phyloP scores from a whole-genome alignment of 2,329 filamentous ascomycete genomes.

The Basipetospora chlamydospora region DNA sequence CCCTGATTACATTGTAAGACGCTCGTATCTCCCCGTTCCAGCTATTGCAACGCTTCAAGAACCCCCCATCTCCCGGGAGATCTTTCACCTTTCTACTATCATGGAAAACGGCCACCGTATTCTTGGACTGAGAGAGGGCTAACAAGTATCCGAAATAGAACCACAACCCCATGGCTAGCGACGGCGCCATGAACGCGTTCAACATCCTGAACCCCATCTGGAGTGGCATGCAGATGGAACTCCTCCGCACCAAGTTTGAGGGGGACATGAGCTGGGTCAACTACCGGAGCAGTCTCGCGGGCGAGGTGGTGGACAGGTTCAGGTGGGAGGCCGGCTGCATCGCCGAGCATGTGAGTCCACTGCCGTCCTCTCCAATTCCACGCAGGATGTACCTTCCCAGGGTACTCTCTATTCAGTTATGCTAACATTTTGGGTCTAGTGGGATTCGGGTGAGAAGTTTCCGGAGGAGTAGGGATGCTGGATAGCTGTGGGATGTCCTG shows the following conservation, averaged over 20 bases:
- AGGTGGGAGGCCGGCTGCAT: slow-evolving; percentile 11
- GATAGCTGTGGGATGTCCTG: too few species aligned
- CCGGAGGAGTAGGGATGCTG: too few species aligned
- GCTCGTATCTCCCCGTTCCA: too few species aligned
- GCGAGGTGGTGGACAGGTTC: slow-evolving; percentile 9
- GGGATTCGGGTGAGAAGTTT: too few species aligned
- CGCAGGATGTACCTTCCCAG: too few species aligned
- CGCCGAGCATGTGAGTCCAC: slow-evolving; percentile 9
- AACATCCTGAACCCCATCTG: slow-evolving; percentile 4
- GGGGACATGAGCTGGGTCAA: slow-evolving; percentile 9
- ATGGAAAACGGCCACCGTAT: neutral
- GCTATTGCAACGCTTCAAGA: too few species aligned
- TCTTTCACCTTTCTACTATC: neutral
- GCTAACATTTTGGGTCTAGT: too few species aligned
- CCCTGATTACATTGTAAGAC: slow-evolving; percentile 5
- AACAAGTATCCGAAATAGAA: neutral
- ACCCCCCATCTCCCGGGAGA: too few species aligned
- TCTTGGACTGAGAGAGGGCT: neutral
- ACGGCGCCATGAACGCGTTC: slow-evolving; percentile 2
- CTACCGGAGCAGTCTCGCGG: slow-evolving; percentile 7
- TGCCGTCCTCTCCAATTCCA: too few species aligned
- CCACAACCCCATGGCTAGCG: slow-evolving; percentile 5
- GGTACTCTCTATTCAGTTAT: too few species aligned
- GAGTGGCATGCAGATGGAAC: neutral
- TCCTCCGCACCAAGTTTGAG: slow-evolving; percentile 6